phyloP scores from a whole-genome alignment of 202 grass and related monocot genomes.

The Musa balbisiana region DNA sequence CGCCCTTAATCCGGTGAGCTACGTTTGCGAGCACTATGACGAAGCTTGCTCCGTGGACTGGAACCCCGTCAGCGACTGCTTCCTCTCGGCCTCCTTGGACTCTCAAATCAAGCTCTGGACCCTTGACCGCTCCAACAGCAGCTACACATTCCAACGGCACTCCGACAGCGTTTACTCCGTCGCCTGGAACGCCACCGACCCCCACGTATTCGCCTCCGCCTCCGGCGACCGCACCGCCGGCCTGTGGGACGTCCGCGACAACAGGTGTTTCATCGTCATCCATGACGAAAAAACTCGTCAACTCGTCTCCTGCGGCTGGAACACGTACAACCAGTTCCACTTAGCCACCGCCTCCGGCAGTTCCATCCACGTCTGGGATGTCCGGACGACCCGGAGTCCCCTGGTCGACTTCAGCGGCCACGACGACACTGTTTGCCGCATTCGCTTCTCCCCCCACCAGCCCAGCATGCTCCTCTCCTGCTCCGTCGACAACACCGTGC shows the following conservation, averaged over 20 bases:
- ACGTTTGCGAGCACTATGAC: conserved; percentile 77
- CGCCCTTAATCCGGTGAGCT: conserved; percentile 53
- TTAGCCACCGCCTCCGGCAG: conserved; percentile 82
- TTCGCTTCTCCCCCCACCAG: conserved; percentile 69
- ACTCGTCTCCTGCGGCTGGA: conserved; percentile 88
- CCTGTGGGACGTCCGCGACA: conserved; percentile 89
- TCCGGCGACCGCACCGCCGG: conserved; percentile 71
- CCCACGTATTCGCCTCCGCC: conserved; percentile 66
- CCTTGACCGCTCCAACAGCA: conserved; percentile 52
- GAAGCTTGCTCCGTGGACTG: conserved; percentile 71
- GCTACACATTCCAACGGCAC: conserved; percentile 78
- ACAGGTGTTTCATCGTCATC: conserved; percentile 47
- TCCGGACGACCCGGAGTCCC: conserved; percentile 53
- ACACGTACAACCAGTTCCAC: conserved; percentile 73
- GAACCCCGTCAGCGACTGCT: conserved; percentile 90
- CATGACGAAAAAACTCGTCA: conserved; percentile 61
- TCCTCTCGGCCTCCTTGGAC: conserved; percentile 74
- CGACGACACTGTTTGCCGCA: conserved; percentile 57
- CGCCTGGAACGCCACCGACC: conserved; percentile 67
- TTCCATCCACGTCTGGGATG: conserved; percentile 76
- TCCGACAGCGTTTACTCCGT: conserved; percentile 78
- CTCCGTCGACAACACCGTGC: conserved; percentile 90
- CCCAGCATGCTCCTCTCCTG: conserved; percentile 65
- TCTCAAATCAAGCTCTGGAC: conserved; percentile 88
- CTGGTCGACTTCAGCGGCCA: conserved; percentile 49